Conservation (phyloP, 2,329 filamentous ascomycete species). For the Penicillium brevicompactum region DNA sequence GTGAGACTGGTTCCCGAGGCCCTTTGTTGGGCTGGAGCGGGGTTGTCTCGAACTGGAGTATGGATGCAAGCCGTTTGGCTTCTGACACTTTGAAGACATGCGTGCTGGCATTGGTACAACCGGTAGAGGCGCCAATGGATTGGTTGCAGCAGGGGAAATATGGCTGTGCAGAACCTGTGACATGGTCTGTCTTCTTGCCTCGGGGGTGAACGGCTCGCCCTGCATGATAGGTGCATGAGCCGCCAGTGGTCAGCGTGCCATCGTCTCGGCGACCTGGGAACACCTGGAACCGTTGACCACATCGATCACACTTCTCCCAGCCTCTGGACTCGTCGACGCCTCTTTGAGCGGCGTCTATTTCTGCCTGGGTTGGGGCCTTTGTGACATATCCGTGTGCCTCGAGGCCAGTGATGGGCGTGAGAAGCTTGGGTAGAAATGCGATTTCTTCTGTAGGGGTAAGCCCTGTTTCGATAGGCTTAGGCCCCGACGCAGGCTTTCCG, state of each 20-base stretch:
- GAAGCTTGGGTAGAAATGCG: slow-evolving; percentile 61
- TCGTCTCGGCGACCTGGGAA: slow-evolving; percentile 79
- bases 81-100: slow-evolving; percentile 90
- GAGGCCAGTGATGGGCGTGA: slow-evolving; percentile 67
- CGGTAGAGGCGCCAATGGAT: slow-evolving; percentile 68
- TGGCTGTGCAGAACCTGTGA: slow-evolving; percentile 59
- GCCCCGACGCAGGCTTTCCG: slow-evolving; percentile 35
- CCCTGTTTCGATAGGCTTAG: slow-evolving; percentile 67
- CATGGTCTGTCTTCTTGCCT: slow-evolving; percentile 56
- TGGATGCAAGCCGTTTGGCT: slow-evolving; percentile 71
- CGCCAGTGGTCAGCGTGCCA: slow-evolving; percentile 76
- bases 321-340: slow-evolving; percentile 69
- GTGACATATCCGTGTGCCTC: slow-evolving; percentile 75
- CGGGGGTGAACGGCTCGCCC: slow-evolving; percentile 66
- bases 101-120: slow-evolving; percentile 69
- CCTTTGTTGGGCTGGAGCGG: slow-evolving; percentile 50
- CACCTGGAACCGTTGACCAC: slow-evolving; percentile 82
- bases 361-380: slow-evolving; percentile 63
- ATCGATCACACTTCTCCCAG: slow-evolving; percentile 89
- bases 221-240: slow-evolving; percentile 78
- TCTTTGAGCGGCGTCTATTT: slow-evolving; percentile 66
- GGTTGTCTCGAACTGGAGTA: slow-evolving; percentile 79
- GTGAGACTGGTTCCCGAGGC: slow-evolving; percentile 62
- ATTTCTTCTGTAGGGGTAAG: slow-evolving; percentile 70
- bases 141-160: slow-evolving; percentile 80